Percentiles rank a stretch among this genome's conserved stretches.
These are phyloP conservation scores for Sarocladiaceae sp. DNA, from an alignment of 2,329 filamentous ascomycete genomes.

Conservation along the genomic window DNA sequence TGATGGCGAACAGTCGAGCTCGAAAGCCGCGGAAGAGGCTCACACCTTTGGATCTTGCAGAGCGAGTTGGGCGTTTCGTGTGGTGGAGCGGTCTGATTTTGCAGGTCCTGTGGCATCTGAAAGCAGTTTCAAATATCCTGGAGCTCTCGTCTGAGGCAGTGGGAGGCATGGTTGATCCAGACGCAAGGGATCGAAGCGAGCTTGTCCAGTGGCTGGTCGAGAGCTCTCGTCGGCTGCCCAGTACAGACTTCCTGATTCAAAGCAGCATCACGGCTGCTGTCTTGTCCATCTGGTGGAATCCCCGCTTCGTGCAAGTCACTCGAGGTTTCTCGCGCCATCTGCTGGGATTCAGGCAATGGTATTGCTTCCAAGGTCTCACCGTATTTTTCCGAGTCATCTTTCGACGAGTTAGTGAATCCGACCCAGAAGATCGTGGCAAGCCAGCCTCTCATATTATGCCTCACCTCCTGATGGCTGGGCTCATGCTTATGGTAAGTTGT, in stretches of 20 bases:
- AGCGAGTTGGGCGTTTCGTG: conserved; percentile 36
- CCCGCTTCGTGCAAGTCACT: conserved; percentile 55
- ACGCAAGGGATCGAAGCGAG: conserved; percentile 15
- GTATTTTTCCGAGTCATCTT: conserved; percentile 52
- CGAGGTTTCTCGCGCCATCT: conserved; percentile 59
- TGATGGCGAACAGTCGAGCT: conserved; percentile 59
- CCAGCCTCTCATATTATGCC: conserved; percentile 20
- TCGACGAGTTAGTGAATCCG: conserved; percentile 30
- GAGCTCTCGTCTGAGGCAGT: conserved; percentile 16
- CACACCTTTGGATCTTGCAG: conserved; percentile 32
- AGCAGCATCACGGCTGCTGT: conserved; percentile 46
- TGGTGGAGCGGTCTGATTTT: conserved; percentile 45
- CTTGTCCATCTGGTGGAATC: conserved; percentile 64
- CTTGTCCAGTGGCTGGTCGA: not conserved
- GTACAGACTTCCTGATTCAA: conserved; percentile 35
- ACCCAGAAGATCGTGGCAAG: not conserved
- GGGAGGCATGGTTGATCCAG: conserved; percentile 29
- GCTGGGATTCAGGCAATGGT: conserved; percentile 59
- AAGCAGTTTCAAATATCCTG: conserved; percentile 21
- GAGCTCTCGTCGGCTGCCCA: conserved; percentile 29
- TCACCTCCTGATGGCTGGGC: conserved; percentile 50
- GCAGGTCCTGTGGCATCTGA: conserved; percentile 49
- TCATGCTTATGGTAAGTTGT: conserved; percentile 49
- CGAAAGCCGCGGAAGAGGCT: conserved; percentile 25
- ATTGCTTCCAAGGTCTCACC: conserved; percentile 58